Evolutionary conservation across 2,329 filamentous ascomycete species (phyloP).

Genomic region (Colletotrichum musae): DNA sequence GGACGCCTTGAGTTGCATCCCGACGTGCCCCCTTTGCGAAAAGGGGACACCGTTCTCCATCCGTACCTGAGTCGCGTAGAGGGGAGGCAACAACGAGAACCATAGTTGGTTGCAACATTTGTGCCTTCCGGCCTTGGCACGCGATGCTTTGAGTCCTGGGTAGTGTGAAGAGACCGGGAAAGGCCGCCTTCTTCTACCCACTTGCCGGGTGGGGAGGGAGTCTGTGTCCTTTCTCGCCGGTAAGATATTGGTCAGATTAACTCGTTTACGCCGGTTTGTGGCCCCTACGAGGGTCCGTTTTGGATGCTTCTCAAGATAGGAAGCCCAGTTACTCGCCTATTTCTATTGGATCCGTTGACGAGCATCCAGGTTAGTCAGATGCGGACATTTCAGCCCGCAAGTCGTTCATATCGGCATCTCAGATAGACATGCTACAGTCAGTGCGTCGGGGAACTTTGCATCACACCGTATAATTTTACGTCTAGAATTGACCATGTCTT

Average conservation of each 20-base stretch:
- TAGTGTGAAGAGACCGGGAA: background rate
- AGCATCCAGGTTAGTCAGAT: background rate
- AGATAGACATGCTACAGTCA: background rate
- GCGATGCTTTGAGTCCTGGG: background rate
- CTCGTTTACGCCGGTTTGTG: background rate
- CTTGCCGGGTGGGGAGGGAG: background rate
- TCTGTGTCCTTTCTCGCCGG: background rate
- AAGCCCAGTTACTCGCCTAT: background rate
- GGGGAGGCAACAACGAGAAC: background rate
- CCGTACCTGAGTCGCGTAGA: conserved; percentile 11
- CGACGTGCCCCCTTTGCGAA: background rate
- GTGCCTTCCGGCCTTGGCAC: background rate
- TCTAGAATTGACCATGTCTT: no score
- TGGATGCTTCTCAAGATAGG: conserved; percentile 3
- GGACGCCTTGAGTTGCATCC: conserved; percentile 19
- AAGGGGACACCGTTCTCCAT: background rate
- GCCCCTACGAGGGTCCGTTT: conserved; percentile 12
- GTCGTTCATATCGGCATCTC: background rate
- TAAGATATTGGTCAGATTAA: conserved; percentile 10
- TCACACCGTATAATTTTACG: no score
- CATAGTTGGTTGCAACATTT: conserved; percentile 12
- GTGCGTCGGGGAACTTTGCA: background rate
- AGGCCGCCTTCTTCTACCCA: conserved; percentile 7
- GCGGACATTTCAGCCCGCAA: conserved; percentile 2
- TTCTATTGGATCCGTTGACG: background rate